Evolutionary conservation across 1,139 yeast species (phyloP), one percentile per base, ranked within the genome.

Genomic region (Hemisphaericaspora xylofermentans): DNA sequence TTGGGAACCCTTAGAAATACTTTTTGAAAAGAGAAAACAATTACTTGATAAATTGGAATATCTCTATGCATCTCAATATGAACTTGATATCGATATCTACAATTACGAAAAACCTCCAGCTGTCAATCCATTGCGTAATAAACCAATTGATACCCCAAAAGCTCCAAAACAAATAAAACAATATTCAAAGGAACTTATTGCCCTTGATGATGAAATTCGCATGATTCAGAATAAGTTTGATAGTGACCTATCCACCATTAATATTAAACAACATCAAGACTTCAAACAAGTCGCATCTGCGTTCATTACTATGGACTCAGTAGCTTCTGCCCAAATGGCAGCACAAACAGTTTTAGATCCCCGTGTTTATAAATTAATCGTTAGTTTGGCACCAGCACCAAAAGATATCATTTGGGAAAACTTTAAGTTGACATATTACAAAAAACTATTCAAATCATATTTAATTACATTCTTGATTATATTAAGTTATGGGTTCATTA

Each of bases 261-360:
- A 63, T 39, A 45, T 55, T 12, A 48, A 46, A n/a, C 49, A 52
- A 12, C 49, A 63, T 39, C 61, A 60, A 2, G 61, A 56, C 30
- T 66, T 67, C 47, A 59, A 54, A 32, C 67, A 60, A 22, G 73
- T 86, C 0, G 82, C 88, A 8, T 78, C 88, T 8, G 93, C 93
- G 0, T 85, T 85, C 54, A 77, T 85, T 6, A 85, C 93, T 1
- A 84, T 85, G 93, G 88, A 84, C 49, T 80, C 88, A 0, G 93
- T 84, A 1, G 93, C 93, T 0, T 80, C 86, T 36, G 93, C 93
- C 0, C 94, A 85, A 60, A 84, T 84, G 88, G 86, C 88, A 2
- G 93, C 93, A 0, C 94, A 85, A 55, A 85, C 93, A 0, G 86
- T 85, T 0, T 61, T 85, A 41, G 93, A 85, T 54, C 93, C 93